These are phyloP conservation scores for Tolypocladium paradoxum DNA, from an alignment of 2,329 filamentous ascomycete species.

Conservation along the genomic window DNA sequence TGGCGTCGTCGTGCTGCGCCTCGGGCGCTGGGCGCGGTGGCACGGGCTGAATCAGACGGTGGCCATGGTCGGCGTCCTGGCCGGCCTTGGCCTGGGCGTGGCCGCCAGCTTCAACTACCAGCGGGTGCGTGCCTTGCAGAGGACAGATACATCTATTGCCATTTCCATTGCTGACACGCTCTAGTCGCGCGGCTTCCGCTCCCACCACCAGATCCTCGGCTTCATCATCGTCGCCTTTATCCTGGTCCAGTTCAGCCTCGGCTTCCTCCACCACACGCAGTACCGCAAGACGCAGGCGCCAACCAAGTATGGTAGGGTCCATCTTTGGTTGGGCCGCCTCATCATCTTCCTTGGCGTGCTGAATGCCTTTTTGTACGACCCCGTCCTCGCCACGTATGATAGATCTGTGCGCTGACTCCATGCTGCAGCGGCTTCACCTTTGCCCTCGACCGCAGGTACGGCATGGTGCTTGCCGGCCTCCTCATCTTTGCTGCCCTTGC, in stretches of 20 bases:
- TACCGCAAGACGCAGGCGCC: conserved; percentile 37
- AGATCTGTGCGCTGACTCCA: background rate
- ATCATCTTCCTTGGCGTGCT: conserved; percentile 41
- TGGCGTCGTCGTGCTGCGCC: conserved; percentile 41
- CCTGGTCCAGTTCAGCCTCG: conserved; percentile 41
- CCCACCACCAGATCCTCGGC: conserved; percentile 48
- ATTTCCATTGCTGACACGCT: conserved; percentile 4
- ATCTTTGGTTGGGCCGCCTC: conserved; percentile 46
- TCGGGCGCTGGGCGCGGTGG: conserved; percentile 40
- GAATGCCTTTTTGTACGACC: conserved; percentile 45
- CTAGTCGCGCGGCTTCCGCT: conserved; percentile 41
- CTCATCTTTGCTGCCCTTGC: conserved; percentile 32
- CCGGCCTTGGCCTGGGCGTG: conserved; percentile 43
- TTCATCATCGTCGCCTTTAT: conserved; percentile 41
- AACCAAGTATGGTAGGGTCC: conserved; percentile 40
- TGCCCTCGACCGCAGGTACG: conserved; percentile 35
- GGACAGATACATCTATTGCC: too few species aligned
- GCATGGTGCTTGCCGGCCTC: conserved; percentile 36
- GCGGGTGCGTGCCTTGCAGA: conserved; percentile 31
- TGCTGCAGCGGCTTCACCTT: conserved; percentile 45
- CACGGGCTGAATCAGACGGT: conserved; percentile 43
- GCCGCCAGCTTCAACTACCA: conserved; percentile 41
- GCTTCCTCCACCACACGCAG: conserved; percentile 43
- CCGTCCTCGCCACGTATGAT: background rate
- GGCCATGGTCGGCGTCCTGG: conserved; percentile 35